A percentile compares a stretch with the other conserved stretches of the same genome.
Conservation (phyloP, 441 rosid genomes). For the Adansonia grandidieri region DNA sequence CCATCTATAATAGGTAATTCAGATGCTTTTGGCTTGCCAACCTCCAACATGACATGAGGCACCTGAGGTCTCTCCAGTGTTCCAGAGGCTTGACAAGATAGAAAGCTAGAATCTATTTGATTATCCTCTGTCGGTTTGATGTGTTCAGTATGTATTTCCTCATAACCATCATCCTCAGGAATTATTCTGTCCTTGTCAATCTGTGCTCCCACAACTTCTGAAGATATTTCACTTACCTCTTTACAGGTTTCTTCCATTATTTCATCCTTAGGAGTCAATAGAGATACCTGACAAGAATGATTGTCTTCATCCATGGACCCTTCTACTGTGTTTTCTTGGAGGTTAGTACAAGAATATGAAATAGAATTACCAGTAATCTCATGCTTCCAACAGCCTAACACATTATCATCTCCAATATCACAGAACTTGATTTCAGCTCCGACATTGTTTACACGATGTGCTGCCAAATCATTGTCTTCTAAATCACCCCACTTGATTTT, state of each 20-base stretch:
- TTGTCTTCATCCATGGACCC: conserved; percentile 30
- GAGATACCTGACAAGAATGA: conserved; percentile 27
- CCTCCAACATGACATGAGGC: conserved; percentile 32
- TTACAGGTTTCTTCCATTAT: conserved; percentile 32
- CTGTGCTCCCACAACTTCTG: conserved; percentile 33
- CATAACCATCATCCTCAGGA: conserved; percentile 34
- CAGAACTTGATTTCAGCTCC: conserved; percentile 44
- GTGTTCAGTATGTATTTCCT: conserved; percentile 31
- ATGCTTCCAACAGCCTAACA: conserved; percentile 34
- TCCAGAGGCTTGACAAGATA: conserved; percentile 38
- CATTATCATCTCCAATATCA: conserved; percentile 37
- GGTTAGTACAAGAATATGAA: conserved; percentile 32
- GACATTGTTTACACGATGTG: conserved; percentile 36
- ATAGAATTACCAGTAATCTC: conserved; percentile 33
- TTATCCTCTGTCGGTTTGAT: conserved; percentile 29
- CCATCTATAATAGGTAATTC: conserved; percentile 30
- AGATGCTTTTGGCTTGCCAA: conserved; percentile 30
- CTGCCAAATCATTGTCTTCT: conserved; percentile 51
- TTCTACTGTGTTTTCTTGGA: conserved; percentile 32
- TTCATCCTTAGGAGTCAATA: conserved; percentile 34
- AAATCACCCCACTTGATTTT: conserved; percentile 72
- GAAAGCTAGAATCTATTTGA: conserved; percentile 25
- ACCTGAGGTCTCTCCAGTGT: conserved; percentile 32
- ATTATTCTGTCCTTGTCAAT: conserved; percentile 24
- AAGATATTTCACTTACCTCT: conserved; percentile 32